Evolutionary conservation across 148 eudicot genomes (phyloP), one percentile per base, ranked within the genome.

Genomic region (Gaultheria prostrata): DNA sequence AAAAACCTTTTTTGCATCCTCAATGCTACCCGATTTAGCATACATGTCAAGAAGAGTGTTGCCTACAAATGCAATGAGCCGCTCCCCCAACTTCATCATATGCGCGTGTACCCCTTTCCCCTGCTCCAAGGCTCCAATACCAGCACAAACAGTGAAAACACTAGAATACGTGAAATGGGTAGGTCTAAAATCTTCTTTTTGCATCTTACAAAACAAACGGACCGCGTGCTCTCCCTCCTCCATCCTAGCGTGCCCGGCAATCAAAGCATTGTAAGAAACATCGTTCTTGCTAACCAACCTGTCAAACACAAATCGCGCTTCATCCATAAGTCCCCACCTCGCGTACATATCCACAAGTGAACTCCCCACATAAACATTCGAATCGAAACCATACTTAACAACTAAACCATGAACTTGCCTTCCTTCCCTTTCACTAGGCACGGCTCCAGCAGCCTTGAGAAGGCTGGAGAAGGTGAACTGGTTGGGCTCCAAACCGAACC

Each of bases 11-110:
- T 17, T 83, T 1, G 85, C 85, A 46, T 83, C 85, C 20, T 77
- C 67, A 35, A 83, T 83, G 85, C 81, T 83, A 15, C 85, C 85
- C 1, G 85, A 83, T 63, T 83, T 83, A 0, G 85, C 81, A n/a
- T 83, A 83, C 85, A 83, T 83, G 72, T 83, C 85, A 24, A 83
- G 85, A 67, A 83, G 65, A 24, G 75, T 83, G 80, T 83, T 83
- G 24, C 85, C 85, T 1, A 77, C 77, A 51, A 54, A 83, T 3
- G 65, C 15, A 49, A 51, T 6, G 20, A 77, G 85, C 50, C 67
- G 56, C 49, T 77, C 74, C n/a, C 85, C 85, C 3, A 74, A 83
- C 45, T 83, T 83, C 51, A 77, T 24, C 65, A 83, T 83, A 49
- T 83, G 76, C 0, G 82, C 81, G 21, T 83, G 85, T 33, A 83